Evolutionary conservation across 768 basidiomycete species (phyloP), one percentile per base, ranked within the genome.

Genomic region (Trametopsis cervina): DNA sequence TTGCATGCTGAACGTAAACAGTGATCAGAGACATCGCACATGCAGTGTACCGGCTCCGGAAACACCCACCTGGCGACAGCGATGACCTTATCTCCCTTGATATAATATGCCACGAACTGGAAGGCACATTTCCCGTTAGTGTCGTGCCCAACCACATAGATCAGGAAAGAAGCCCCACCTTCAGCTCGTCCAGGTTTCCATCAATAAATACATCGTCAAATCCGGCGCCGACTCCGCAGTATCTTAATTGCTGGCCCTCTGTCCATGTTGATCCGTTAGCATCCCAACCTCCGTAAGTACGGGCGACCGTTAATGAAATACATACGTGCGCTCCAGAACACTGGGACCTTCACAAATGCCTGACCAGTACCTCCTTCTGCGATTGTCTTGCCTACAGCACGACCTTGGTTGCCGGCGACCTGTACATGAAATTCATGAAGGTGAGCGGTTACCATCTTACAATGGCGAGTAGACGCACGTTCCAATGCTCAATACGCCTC

Each of bases 321-420:
- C 85, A 47, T 59, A 87, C 85, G 85, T 18, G 89, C 86, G 60
- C 87, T 89, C 92, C 92, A 94, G 69, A 94, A 94, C 29, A 91
- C 68, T 0, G 90, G 89, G 10, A 88, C 69, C 66, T 91, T 92
- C 40, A 72, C 72, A 64, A 85, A 91, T n/a, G 83, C 78, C 52
- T 80, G 76, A 25, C 69, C 70, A 49, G 66, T 73, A 12, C 40
- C 40, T 41, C 72, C 82, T 45, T 61, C 63, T 2, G 83, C 73
- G 54, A 95, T 89, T 7, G 76, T 83, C 61, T 80, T 78, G 0
- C 85, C 92, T n/a, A 86, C 83, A 13, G 84, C 80, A 42, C 90
- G 78, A 2, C 90, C 92, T 49, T 86, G 85, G 63, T 94, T 93
- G 40, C 81, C 81, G 13, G 91, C 90, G 49, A 92, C 84, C 81